Percentiles rank a stretch among this genome's conserved stretches.
Evolutionary conservation across 768 basidiomycete genomes (phyloP).

Genomic region (Tylopilus sp.): DNA sequence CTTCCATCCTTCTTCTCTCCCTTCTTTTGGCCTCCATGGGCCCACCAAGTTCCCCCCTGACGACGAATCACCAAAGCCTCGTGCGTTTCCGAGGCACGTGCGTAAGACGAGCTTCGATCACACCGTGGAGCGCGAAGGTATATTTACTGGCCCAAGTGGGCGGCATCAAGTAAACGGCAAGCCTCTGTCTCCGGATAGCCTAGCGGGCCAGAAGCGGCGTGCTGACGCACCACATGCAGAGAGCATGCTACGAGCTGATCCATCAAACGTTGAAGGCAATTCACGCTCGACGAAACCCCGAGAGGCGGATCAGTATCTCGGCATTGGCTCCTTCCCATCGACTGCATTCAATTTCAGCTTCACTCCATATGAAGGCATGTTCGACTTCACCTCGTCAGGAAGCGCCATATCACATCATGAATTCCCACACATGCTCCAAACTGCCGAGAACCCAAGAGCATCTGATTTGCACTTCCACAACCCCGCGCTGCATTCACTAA

Average conservation of each 20-base stretch:
- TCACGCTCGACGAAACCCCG: slow-evolving; percentile 28
- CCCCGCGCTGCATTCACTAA: slow-evolving; percentile 29
- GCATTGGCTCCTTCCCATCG: slow-evolving; percentile 57
- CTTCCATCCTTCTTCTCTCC: slow-evolving; percentile 70
- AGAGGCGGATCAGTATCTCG: slow-evolving; percentile 40
- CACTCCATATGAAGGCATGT: slow-evolving; percentile 61
- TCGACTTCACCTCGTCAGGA: slow-evolving; percentile 43
- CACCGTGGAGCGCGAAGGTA: slow-evolving; percentile 70
- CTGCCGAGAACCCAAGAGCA: slow-evolving; percentile 25
- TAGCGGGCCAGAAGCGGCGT: slow-evolving; percentile 71
- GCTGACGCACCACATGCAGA: slow-evolving; percentile 81
- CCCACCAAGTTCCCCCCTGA: slow-evolving; percentile 35
- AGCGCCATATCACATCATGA: slow-evolving; percentile 35
- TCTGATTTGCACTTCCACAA: slow-evolving; percentile 32
- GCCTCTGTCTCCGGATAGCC: slow-evolving; percentile 60
- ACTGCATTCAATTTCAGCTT: slow-evolving; percentile 72
- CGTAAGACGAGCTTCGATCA: slow-evolving; percentile 96
- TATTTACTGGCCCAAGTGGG: slow-evolving; percentile 55
- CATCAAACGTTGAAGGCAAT: slow-evolving; percentile 49
- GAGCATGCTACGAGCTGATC: slow-evolving; percentile 76
- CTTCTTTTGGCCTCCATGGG: slow-evolving; percentile 66
- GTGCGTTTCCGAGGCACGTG: slow-evolving; percentile 76
- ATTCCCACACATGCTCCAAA: slow-evolving; percentile 33
- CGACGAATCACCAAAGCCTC: slow-evolving; percentile 37
- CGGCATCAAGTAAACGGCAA: slow-evolving; percentile 82